Evolutionary conservation across 352 stramenopile genomes (phyloP).

Genomic region (Phytophthora fragariae): DNA sequence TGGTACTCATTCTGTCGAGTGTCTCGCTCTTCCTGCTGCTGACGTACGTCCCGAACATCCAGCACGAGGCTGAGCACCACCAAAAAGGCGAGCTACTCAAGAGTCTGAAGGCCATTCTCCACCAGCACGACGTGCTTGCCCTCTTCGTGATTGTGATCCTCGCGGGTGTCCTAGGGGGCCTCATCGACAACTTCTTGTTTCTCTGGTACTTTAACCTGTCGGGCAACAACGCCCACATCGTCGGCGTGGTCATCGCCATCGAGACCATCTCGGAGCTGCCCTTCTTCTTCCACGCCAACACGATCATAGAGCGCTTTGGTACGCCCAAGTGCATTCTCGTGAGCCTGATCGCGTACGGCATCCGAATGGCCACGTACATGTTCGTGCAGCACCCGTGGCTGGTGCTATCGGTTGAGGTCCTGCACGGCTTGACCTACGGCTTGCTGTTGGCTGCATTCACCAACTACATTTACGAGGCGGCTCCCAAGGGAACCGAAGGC

Average conservation of each 20-base stretch:
- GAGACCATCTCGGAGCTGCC: constrained; percentile 55
- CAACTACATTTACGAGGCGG: constrained; percentile 52
- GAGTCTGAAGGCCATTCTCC: constrained; percentile 38
- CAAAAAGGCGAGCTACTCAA: constrained; percentile 41
- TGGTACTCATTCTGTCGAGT: constrained; percentile 51
- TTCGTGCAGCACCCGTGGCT: constrained; percentile 50
- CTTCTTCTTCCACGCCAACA: constrained; percentile 60
- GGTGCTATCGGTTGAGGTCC: constrained; percentile 45
- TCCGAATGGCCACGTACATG: constrained; percentile 47
- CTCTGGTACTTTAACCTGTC: constrained; percentile 50
- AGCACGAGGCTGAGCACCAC: constrained; percentile 42
- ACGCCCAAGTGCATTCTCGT: constrained; percentile 45
- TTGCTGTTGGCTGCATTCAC: constrained; percentile 49
- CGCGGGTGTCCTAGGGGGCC: constrained; percentile 39
- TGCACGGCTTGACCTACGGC: constrained; percentile 56
- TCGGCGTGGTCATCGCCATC: constrained; percentile 47
- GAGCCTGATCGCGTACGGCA: constrained; percentile 48
- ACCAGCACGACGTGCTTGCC: constrained; percentile 40
- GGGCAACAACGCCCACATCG: constrained; percentile 43
- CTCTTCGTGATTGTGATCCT: constrained; percentile 49
- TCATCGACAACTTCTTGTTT: constrained; percentile 50
- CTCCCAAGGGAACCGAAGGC: constrained; percentile 46
- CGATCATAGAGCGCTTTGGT: constrained; percentile 48
- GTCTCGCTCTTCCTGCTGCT: constrained; percentile 46
- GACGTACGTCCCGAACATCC: constrained; percentile 48